A percentile compares a stretch with the other conserved stretches of the same genome.
Evolutionary conservation across 2,329 filamentous ascomycete genomes (phyloP).

Genomic region (Clarireedia paspali): DNA sequence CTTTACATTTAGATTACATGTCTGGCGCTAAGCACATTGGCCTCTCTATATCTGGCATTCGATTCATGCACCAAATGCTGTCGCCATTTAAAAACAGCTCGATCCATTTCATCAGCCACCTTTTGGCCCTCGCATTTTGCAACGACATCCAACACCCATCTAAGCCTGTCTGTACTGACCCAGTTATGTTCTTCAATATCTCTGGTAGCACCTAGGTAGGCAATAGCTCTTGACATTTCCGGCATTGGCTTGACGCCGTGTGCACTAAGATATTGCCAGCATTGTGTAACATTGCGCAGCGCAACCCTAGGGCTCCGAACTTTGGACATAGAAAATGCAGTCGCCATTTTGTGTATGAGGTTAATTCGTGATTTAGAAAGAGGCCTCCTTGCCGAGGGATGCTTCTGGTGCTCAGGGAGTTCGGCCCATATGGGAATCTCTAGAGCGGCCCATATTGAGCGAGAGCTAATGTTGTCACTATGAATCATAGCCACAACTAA

Average conservation of each 20-base stretch:
- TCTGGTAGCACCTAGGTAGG: constrained; percentile 17
- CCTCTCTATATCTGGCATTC: background rate
- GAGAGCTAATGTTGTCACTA: constrained; percentile 2
- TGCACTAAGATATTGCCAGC: constrained; percentile 19
- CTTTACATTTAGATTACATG: too few species aligned
- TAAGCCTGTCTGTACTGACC: constrained; percentile 15
- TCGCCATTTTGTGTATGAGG: constrained; percentile 22
- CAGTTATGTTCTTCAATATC: constrained; percentile 15
- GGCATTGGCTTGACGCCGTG: constrained; percentile 15
- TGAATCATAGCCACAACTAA: constrained; percentile 20
- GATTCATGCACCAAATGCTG: background rate
- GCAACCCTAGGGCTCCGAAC: constrained; percentile 13
- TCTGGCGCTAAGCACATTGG: background rate
- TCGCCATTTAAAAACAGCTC: constrained; percentile 15
- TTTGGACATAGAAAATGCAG: constrained; percentile 19
- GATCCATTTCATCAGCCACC: constrained; percentile 19
- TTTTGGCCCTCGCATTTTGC: constrained; percentile 20
- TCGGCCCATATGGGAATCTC: constrained; percentile 12
- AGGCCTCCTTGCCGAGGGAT: background rate
- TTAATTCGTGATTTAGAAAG: constrained; percentile 13
- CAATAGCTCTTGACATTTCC: constrained; percentile 19
- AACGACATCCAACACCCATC: constrained; percentile 21
- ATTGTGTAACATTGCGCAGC: constrained; percentile 24
- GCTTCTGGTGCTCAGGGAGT: background rate
- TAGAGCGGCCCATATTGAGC: constrained; percentile 19